Evolutionary conservation across 306 rosid genomes (phyloP), one percentile per base, ranked within the genome.

Genomic region (Sechiopsis laciniata): DNA sequence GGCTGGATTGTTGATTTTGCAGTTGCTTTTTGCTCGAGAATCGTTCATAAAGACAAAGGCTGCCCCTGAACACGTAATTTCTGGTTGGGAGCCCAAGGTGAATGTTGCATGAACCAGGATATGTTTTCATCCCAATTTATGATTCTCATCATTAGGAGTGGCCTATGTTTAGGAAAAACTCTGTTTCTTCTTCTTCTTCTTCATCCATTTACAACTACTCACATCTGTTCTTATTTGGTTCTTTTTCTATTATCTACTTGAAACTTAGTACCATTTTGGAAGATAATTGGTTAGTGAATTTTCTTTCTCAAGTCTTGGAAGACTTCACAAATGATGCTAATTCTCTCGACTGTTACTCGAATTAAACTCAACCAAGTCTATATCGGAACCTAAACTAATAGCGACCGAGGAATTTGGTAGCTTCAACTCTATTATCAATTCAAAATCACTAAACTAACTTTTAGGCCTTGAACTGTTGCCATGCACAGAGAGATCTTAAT

Each of bases 41-140:
- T 84, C 91, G 12, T 86, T 88, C 46, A 40, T 81, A 88, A 88
- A 86, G 83, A 95, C 96, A 50, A 85, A 77, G 78, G 53, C 90
- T 13, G 78, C 78, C 24, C 73, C 83, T 61, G 82, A 95, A 46
- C 48, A 87, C 60, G 77, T 95, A 2, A 87, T 91, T 75, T 95
- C 99, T 8, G 97, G 97, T 76, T 94, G 99, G 99, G 84, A 63
- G 53, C 86, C 90, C 4, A 95, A 95, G 82, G 96, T 95, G 57
- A 89, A 91, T 80, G 9, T 26, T 37, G 81, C 96, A 59, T 89
- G 90, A 90, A 84, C 69, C 60, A 51, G 75, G 73, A 74, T 74
- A 53, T 52, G 21, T 45, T 64, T 56, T 73, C 65, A 75, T 35
- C 48, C 59, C 40, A 69, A 52, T 62, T 48, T 68, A 68, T 48